A percentile compares a stretch with the other conserved stretches of the same genome.
These are phyloP conservation scores for Talaromyces pinophilus DNA, from an alignment of 2,329 filamentous ascomycete species.

Conservation along the genomic window DNA sequence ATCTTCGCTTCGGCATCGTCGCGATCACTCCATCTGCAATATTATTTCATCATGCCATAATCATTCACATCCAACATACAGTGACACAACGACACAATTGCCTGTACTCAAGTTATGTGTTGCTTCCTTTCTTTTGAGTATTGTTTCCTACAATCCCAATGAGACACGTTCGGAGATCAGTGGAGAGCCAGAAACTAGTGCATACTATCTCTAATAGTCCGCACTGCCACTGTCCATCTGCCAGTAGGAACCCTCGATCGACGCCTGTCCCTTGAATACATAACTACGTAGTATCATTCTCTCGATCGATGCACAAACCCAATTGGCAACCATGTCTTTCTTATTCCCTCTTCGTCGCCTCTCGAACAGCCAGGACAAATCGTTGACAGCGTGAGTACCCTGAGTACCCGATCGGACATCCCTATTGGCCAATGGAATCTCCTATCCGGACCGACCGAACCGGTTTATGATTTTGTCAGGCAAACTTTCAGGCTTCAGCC, in stretches of 20 bases:
- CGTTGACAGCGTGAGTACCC: not conserved
- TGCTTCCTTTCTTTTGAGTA: not conserved
- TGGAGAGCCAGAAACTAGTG: not conserved
- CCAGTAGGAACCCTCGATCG: not conserved
- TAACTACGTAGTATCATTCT: not conserved
- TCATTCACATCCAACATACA: not conserved
- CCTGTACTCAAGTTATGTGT: not conserved
- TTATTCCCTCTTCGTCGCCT: not conserved
- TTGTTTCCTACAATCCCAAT: not conserved
- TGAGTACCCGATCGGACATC: not conserved
- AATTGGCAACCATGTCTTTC: not conserved
- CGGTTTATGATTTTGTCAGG: not conserved
- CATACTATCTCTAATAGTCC: not conserved
- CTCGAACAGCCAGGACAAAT: not conserved
- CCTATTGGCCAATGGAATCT: not conserved
- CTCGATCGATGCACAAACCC: not conserved
- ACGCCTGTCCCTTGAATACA: not conserved
- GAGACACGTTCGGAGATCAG: slow-evolving; percentile 2
- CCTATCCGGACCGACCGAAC: not conserved
- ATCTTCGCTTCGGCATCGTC: not conserved
- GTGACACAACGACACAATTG: not conserved
- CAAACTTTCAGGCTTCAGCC: not conserved
- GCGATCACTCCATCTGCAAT: not conserved
- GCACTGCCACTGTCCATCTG: not conserved
- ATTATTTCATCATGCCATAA: not conserved